A percentile compares a stretch with the other conserved stretches of the same genome.
Evolutionary conservation across 2,329 filamentous ascomycete genomes (phyloP).

Genomic region (Graphium sp.): DNA sequence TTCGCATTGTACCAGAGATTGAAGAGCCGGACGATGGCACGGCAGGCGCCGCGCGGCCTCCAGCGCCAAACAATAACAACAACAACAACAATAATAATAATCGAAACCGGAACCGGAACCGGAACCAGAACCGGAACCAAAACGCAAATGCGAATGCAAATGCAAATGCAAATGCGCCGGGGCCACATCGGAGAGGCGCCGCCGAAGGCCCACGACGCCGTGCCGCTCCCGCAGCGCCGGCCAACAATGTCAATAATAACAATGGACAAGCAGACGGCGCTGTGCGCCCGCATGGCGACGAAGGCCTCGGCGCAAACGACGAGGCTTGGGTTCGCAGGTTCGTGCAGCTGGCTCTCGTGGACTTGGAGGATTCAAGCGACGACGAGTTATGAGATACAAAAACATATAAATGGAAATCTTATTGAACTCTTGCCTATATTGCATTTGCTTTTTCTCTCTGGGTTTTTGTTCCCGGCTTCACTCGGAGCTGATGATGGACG

Average conservation of each 20-base stretch:
- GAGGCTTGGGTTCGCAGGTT: slow-evolving; percentile 35
- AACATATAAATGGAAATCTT: too few species aligned
- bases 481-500: too few species aligned
- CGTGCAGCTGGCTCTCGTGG: slow-evolving; percentile 33
- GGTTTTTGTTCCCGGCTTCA: too few species aligned
- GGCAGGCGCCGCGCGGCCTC: background rate
- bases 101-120: background rate
- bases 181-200: too few species aligned
- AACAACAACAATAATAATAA: background rate
- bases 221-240: background rate
- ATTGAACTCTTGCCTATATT: too few species aligned
- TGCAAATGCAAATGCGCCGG: slow-evolving; percentile 1
- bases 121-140: slow-evolving; percentile 3
- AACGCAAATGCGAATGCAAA: slow-evolving; percentile 9
- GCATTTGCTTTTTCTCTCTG: too few species aligned
- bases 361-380: slow-evolving; percentile 31
- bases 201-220: background rate
- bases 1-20: slow-evolving; percentile 10
- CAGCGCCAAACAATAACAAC: slow-evolving; percentile 7
- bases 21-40: slow-evolving; percentile 14
- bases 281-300: background rate
- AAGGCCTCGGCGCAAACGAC: slow-evolving; percentile 19
- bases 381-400: too few species aligned
- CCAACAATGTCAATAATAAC: too few species aligned
- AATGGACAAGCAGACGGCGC: background rate